Base-by-base conservation (phyloP, 169 alveolate species). In the Plasmodium inui region DNA sequence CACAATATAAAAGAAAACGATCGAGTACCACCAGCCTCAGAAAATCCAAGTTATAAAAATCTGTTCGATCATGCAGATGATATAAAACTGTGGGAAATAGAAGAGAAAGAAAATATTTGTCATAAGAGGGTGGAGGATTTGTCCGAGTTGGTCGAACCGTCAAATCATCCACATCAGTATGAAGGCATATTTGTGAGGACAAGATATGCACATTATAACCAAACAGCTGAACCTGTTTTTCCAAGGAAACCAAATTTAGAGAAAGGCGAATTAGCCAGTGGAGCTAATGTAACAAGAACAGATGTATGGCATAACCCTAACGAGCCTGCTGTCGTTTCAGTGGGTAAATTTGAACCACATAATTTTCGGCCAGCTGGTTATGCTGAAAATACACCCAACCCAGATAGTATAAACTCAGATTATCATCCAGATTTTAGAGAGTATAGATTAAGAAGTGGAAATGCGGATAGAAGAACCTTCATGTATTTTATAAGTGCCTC, bases 301-400 rank as follows among this genome's bases (percentile, higher is more conserved):
- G 94, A 96, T 79, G 98, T 97, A 28, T 97, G 98, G 98, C 95
- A 96, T 82, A 72, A 81, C 46, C 98, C 97, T n/a, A 92, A 96
- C 57, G 98, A 97, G 85, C 98, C 98, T 6, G 98, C 98, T n/a
- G 92, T 97, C 14, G 96, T 96, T 10, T 97, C 98, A 28, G 96
- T 97, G 4, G 97, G 97, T 14, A 96, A 93, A 92, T 92, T 97
- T 83, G 92, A 93, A n/a, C 98, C 98, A n/a, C 97, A 92, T 78
- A 95, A 97, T 95, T 97, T 96, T 82, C 95, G 98, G n/a, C 96
- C 98, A 9, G 97, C 96, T 9, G 98, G 98, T 17, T 96, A 95
- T 78, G 97, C 97, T 1, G 98, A 96, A 92, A 96, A 96, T 91
- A 94, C 97, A 10, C 98, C 97, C 10, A 95, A 93, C n/a, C 98